phyloP scores from a whole-genome alignment of 176 grass and related monocot species.

The Phoenix roebelenii region DNA sequence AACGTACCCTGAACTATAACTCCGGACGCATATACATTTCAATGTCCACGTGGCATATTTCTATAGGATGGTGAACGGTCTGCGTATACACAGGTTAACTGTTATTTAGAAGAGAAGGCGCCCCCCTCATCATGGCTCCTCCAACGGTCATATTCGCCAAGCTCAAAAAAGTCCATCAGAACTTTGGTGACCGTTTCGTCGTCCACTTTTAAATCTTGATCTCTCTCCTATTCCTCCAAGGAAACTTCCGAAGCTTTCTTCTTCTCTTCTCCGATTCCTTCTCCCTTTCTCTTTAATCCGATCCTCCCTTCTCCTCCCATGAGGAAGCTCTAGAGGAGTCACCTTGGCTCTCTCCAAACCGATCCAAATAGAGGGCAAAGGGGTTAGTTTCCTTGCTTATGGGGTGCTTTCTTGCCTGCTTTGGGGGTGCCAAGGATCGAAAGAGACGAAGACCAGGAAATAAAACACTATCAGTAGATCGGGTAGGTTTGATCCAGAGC shows the following conservation, averaged over 20 bases:
- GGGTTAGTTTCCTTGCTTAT: slow-evolving; percentile 28
- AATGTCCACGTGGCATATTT: no score
- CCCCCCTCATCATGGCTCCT: slow-evolving; percentile 8
- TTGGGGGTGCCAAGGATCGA: slow-evolving; percentile 60
- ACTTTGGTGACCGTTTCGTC: slow-evolving; percentile 31
- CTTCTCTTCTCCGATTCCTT: no score
- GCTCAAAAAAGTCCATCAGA: slow-evolving; percentile 5
- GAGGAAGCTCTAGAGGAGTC: slow-evolving; percentile 7
- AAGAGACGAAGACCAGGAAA: slow-evolving; percentile 49
- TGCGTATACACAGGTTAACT: no score
- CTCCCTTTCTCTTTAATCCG: no score
- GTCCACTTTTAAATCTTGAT: slow-evolving; percentile 13
- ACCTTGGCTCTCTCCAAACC: background rate
- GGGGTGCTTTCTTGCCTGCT: slow-evolving; percentile 98
- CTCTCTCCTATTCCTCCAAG: slow-evolving; percentile 1
- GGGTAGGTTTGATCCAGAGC: slow-evolving; percentile 20
- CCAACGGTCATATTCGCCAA: slow-evolving; percentile 38
- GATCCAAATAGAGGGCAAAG: slow-evolving; percentile 1
- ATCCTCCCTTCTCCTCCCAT: slow-evolving; percentile 1
- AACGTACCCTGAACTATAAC: no score
- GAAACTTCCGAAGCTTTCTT: background rate
- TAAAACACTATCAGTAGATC: slow-evolving; percentile 27
- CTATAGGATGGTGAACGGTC: no score
- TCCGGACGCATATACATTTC: no score
- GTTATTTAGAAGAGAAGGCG: background rate